These are phyloP conservation scores for Claviceps africana DNA, from an alignment of 2,329 filamentous ascomycete genomes.

Conservation along the genomic window DNA sequence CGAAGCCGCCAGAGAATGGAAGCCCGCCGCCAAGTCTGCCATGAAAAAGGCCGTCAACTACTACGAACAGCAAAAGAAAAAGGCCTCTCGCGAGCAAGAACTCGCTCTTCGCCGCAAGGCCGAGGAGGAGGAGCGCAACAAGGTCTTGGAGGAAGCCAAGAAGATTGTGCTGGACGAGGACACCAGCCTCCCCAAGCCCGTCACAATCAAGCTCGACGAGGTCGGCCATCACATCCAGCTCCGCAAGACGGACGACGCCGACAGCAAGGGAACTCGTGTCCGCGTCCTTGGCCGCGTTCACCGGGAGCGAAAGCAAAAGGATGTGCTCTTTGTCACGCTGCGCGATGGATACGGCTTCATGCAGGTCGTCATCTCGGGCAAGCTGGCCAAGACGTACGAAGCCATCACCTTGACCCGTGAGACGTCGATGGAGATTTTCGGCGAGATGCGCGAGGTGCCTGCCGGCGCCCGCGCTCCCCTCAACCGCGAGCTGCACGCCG, in stretches of 20 bases:
- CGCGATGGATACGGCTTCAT: slow-evolving; percentile 53
- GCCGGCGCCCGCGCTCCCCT: slow-evolving; percentile 65
- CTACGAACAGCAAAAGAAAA: slow-evolving; percentile 11
- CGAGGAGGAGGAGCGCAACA: slow-evolving; percentile 11
- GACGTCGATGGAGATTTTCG: slow-evolving; percentile 72
- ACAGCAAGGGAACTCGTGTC: slow-evolving; percentile 56
- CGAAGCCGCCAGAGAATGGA: slow-evolving; percentile 18
- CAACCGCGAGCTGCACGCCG: slow-evolving; percentile 76
- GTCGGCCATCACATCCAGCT: slow-evolving; percentile 17
- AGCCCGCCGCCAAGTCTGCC: slow-evolving; percentile 11
- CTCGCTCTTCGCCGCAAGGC: slow-evolving; percentile 9
- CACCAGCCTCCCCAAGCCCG: slow-evolving; percentile 55
- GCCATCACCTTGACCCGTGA: slow-evolving; percentile 73
- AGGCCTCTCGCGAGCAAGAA: slow-evolving; percentile 10
- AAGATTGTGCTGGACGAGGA: slow-evolving; percentile 60
- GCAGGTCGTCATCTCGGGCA: slow-evolving; percentile 42
- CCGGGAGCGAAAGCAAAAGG: slow-evolving; percentile 67
- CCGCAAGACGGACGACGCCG: slow-evolving; percentile 22
- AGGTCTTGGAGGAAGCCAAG: slow-evolving; percentile 57
- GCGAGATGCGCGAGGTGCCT: slow-evolving; percentile 72
- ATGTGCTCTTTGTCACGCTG: slow-evolving; percentile 75
- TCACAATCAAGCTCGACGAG: slow-evolving; percentile 48
- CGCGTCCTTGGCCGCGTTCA: slow-evolving; percentile 73
- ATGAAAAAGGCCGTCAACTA: slow-evolving; percentile 11
- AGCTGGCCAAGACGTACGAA: slow-evolving; percentile 84